These are phyloP conservation scores for Vitis cinerea DNA, from an alignment of 164 flowering plant species.

Conservation along the genomic window DNA sequence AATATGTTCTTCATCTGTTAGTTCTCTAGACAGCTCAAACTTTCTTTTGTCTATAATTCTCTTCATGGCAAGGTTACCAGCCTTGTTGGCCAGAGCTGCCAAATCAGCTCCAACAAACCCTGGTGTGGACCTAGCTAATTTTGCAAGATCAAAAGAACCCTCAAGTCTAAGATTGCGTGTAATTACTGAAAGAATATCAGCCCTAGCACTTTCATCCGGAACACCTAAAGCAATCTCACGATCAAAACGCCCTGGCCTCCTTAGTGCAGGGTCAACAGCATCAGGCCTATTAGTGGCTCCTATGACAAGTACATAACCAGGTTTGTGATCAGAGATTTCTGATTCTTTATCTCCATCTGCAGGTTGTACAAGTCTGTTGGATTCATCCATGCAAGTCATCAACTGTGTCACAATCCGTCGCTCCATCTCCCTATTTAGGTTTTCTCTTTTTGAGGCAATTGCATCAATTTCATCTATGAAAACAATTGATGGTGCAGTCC, in stretches of 20 bases:
- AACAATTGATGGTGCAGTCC: constrained; percentile 90
- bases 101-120: constrained; percentile 97
- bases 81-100: constrained; percentile 63
- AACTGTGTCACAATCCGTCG: constrained; percentile 86
- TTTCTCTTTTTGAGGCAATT: constrained; percentile 90
- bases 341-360: constrained; percentile 28
- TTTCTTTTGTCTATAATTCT: constrained; percentile 58
- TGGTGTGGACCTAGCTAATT: constrained; percentile 75
- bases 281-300: constrained; percentile 98
- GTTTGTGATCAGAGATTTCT: constrained; percentile 33
- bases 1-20: constrained; percentile 17
- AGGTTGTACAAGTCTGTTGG: constrained; percentile 35
- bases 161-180: constrained; percentile 61
- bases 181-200: constrained; percentile 66
- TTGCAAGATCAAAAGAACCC: constrained; percentile 64
- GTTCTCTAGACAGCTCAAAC: constrained; percentile 33
- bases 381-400: constrained; percentile 94
- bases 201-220: constrained; percentile 86
- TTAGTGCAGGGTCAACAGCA: constrained; percentile 83
- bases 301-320: constrained; percentile 83
- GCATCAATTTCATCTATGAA: constrained; percentile 99
- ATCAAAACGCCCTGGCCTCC: constrained; percentile 94
- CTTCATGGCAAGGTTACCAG: constrained; percentile 80
- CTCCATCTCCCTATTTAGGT: constrained; percentile 86
- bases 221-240: constrained; percentile 72